Evolutionary conservation across 129 eudicot genomes (phyloP).

Genomic region (Lactuca sativa): DNA sequence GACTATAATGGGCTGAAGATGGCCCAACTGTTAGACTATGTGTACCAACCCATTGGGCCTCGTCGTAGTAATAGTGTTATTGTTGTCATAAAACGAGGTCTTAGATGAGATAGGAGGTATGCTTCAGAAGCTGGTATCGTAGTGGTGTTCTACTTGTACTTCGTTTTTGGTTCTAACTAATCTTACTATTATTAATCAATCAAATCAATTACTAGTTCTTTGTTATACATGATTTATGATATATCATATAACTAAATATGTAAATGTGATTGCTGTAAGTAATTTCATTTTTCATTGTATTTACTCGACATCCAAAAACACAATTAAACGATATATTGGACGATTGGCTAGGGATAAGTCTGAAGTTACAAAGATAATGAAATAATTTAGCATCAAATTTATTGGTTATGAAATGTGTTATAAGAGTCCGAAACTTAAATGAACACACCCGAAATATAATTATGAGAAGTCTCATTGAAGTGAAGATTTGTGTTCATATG

Average conservation of each 20-base stretch:
- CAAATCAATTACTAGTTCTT: constrained; percentile 11
- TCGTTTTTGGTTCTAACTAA: constrained; percentile 21
- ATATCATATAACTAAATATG: background rate
- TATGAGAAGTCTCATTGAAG: too few relatives aligned
- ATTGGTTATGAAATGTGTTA: too few relatives aligned
- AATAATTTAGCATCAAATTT: too few relatives aligned
- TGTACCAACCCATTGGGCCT: constrained; percentile 27
- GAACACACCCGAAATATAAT: too few relatives aligned
- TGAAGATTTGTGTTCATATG: too few relatives aligned
- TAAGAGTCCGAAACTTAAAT: too few relatives aligned
- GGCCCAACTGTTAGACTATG: constrained; percentile 9
- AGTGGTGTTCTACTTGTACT: constrained; percentile 29
- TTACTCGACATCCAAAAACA: too few relatives aligned
- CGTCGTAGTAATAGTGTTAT: background rate
- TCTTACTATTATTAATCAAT: constrained; percentile 12
- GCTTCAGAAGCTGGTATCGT: constrained; percentile 17
- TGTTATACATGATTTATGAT: background rate
- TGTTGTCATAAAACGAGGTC: constrained; percentile 35
- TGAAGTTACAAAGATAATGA: too few relatives aligned
- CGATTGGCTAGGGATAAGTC: too few relatives aligned
- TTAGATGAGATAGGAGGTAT: background rate
- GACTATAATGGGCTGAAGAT: background rate
- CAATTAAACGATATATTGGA: too few relatives aligned
- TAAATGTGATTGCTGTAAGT: too few relatives aligned
- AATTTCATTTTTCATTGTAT: too few relatives aligned